A percentile compares a stretch with the other conserved stretches of the same genome.
Evolutionary conservation across 805 yeast genomes (phyloP).

Genomic region (Novakomyces olei): DNA sequence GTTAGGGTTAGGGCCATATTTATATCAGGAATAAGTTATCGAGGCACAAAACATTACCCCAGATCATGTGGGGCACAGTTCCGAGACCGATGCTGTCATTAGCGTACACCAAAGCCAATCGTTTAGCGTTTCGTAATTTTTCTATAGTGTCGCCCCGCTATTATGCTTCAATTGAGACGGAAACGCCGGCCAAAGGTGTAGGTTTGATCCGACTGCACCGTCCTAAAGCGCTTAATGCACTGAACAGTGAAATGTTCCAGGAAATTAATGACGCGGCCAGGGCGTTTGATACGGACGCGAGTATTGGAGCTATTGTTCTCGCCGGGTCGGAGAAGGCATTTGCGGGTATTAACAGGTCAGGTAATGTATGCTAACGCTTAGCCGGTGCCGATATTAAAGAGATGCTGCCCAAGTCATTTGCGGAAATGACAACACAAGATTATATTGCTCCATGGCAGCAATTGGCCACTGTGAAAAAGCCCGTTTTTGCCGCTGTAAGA

Average conservation of each 20-base stretch:
- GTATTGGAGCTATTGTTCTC: constrained; percentile 25
- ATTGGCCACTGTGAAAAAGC: constrained; percentile 21
- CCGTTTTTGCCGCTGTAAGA: constrained; percentile 32
- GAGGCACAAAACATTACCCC: too few relatives aligned
- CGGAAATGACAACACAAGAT: constrained; percentile 17
- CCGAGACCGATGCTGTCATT: too few relatives aligned
- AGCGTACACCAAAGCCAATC: too few relatives aligned
- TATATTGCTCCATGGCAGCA: constrained; percentile 23
- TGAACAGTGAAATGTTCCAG: constrained; percentile 17
- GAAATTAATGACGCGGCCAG: constrained; percentile 20
- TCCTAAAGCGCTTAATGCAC: constrained; percentile 25
- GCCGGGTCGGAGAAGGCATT: constrained; percentile 28
- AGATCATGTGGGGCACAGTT: too few relatives aligned
- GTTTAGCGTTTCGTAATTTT: too few relatives aligned
- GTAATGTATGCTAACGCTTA: neutral
- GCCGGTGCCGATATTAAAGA: constrained; percentile 37
- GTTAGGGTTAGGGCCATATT: too few relatives aligned
- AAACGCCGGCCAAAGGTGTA: too few relatives aligned
- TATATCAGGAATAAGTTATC: too few relatives aligned
- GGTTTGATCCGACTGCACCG: constrained; percentile 21
- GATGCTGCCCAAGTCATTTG: constrained; percentile 21
- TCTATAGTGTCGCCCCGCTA: too few relatives aligned
- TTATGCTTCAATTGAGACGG: too few relatives aligned
- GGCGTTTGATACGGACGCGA: constrained; percentile 18
- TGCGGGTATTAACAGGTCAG: constrained; percentile 14